Evolutionary conservation across 192 early-diverging fungal genomes (phyloP).

Genomic region (Spizellomyces sp.): DNA sequence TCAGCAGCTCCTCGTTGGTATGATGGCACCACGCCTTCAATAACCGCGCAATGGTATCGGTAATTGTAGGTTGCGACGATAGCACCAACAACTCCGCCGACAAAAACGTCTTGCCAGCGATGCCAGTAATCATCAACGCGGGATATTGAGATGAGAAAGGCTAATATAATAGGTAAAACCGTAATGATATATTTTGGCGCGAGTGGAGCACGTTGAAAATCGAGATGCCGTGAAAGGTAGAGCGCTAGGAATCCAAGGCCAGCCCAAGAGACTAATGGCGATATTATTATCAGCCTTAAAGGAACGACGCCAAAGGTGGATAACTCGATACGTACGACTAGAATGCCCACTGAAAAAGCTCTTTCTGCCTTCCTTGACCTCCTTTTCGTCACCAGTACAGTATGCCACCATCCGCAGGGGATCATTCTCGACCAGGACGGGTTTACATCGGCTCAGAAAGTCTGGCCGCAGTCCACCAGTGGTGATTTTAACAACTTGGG

Average conservation of each 20-base stretch:
- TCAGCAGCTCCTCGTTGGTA: not conserved
- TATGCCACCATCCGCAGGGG: slow-evolving; percentile 5
- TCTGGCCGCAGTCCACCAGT: slow-evolving; percentile 30
- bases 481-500: slow-evolving; percentile 36
- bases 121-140: slow-evolving; percentile 35
- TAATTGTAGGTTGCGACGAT: slow-evolving; percentile 21
- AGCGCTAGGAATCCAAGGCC: slow-evolving; percentile 26
- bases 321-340: slow-evolving; percentile 17
- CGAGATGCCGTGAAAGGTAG: slow-evolving; percentile 31
- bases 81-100: slow-evolving; percentile 26
- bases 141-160: slow-evolving; percentile 29
- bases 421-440: slow-evolving; percentile 1
- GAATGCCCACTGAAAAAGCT: slow-evolving; percentile 40
- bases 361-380: slow-evolving; percentile 36
- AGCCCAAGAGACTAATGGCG: slow-evolving; percentile 16
- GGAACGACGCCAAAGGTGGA: not conserved
- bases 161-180: slow-evolving; percentile 28
- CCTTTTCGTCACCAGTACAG: slow-evolving; percentile 17
- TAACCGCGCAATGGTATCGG: slow-evolving; percentile 22
- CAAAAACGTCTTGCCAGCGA: slow-evolving; percentile 35
- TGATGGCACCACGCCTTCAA: not conserved
- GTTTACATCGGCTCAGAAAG: slow-evolving; percentile 32
- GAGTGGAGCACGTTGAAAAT: slow-evolving; percentile 23
- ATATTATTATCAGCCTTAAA: not conserved
- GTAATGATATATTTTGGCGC: slow-evolving; percentile 26